Conservation (phyloP, 352 stramenopile genomes). For the Globisporangium solare region DNA sequence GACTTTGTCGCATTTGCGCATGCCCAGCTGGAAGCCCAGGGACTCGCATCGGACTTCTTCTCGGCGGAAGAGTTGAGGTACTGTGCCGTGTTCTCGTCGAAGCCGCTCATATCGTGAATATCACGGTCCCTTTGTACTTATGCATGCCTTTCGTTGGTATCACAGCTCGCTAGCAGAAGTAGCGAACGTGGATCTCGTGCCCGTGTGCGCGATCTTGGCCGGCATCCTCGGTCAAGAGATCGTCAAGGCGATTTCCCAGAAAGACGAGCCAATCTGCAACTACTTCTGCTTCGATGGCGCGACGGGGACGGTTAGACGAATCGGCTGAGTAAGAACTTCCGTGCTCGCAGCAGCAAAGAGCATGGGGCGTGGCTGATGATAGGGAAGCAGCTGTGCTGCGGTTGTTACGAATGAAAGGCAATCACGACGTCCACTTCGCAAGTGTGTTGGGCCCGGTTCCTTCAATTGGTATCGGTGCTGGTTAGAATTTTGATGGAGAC, state of each 20-base stretch:
- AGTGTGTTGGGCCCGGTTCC: too few relatives aligned
- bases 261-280: conserved; percentile 96
- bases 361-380: too few relatives aligned
- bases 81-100: neutral
- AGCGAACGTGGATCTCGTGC: conserved; percentile 67
- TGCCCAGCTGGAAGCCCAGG: conserved; percentile 42
- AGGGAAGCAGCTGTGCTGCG: too few relatives aligned
- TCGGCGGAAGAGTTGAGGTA: conserved; percentile 45
- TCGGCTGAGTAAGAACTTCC: conserved; percentile 28
- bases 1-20: conserved; percentile 61
- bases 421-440: too few relatives aligned
- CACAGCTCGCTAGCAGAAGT: conserved; percentile 36
- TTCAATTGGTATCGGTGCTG: too few relatives aligned
- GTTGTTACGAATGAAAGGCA: too few relatives aligned
- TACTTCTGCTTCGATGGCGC: conserved; percentile 91
- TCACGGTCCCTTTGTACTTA: neutral
- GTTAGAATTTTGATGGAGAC: too few relatives aligned
- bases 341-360: too few relatives aligned
- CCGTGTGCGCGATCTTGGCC: conserved; percentile 94
- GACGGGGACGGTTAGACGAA: conserved; percentile 48
- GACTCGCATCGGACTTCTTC: conserved; percentile 61
- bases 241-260: conserved; percentile 96
- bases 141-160: neutral
- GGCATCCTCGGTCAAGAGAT: conserved; percentile 97
- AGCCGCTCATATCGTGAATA: neutral